Percentiles rank a stretch among this genome's conserved stretches.
Conservation (phyloP, 331 rosid genomes). For the Pyracantha coccinea region DNA sequence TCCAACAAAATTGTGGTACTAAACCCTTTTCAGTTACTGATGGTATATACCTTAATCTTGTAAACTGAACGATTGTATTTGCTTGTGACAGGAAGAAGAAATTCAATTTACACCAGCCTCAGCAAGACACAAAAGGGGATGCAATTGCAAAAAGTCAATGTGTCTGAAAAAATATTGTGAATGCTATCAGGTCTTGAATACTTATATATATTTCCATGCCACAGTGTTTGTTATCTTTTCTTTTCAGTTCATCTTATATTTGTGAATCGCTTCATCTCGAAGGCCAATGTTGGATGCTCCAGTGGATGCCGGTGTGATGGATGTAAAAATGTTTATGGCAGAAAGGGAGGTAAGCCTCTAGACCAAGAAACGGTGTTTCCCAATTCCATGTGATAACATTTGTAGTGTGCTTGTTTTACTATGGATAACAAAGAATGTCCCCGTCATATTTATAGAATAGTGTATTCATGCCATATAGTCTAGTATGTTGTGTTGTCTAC, state of each 20-base stretch:
- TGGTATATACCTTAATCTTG: neutral
- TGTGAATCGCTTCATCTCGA: neutral
- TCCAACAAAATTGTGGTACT: slow-evolving; percentile 32
- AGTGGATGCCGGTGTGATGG: slow-evolving; percentile 61
- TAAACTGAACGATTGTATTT: slow-evolving; percentile 12
- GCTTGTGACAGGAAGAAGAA: slow-evolving; percentile 35
- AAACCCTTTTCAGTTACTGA: neutral
- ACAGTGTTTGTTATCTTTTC: neutral
- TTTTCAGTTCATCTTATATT: slow-evolving; percentile 6
- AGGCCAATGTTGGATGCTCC: slow-evolving; percentile 74
- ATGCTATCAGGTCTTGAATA: slow-evolving; percentile 58
- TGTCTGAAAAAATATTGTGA: slow-evolving; percentile 71
- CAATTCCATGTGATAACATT: neutral
- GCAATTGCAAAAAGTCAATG: slow-evolving; percentile 71
- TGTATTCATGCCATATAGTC: neutral
- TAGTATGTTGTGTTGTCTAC: neutral
- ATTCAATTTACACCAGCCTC: slow-evolving; percentile 44
- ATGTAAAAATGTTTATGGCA: slow-evolving; percentile 54
- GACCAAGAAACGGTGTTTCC: neutral
- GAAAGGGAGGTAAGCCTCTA: slow-evolving; percentile 47
- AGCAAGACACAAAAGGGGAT: slow-evolving; percentile 67
- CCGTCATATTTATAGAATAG: neutral
- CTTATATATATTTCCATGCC: neutral
- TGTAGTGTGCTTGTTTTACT: neutral
- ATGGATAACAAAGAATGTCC: neutral